Evolutionary conservation across 331 rosid genomes (phyloP).

Genomic region (Saraca asoca): DNA sequence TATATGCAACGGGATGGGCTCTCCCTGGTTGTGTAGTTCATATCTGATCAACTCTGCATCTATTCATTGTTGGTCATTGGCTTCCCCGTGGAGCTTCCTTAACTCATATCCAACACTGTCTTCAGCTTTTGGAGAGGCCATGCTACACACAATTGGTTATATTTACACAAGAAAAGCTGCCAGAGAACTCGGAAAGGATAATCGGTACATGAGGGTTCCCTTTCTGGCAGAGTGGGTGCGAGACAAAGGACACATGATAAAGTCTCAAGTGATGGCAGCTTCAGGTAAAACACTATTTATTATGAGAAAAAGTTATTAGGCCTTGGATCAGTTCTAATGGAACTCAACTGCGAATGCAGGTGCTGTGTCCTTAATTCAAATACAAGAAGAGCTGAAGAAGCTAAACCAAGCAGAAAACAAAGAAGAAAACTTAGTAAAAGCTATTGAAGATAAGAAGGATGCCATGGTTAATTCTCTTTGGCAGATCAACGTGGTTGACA

Average conservation of each 20-base stretch:
- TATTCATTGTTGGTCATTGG: conserved; percentile 1
- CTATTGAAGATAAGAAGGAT: conserved; percentile 79
- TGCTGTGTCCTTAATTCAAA: conserved; percentile 89
- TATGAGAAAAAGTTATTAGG: conserved; percentile 20
- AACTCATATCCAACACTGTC: conserved; percentile 27
- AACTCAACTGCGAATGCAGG: conserved; percentile 50
- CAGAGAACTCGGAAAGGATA: conserved; percentile 82
- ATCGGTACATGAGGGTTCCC: conserved; percentile 77
- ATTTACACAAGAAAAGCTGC: conserved; percentile 84
- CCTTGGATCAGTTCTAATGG: conserved; percentile 19
- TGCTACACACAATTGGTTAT: conserved; percentile 96
- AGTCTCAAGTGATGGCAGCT: conserved; percentile 96
- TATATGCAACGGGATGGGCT: no score
- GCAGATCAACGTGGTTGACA: conserved; percentile 91
- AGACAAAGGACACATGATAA: conserved; percentile 87
- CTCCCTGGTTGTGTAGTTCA: no score
- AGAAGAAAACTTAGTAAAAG: conserved; percentile 68
- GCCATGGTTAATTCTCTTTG: conserved; percentile 87
- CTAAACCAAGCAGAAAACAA: conserved; percentile 61
- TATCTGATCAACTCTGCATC: no score
- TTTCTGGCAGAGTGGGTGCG: conserved; percentile 97
- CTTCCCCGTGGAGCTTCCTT: conserved; percentile 13
- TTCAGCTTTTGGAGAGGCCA: conserved; percentile 96
- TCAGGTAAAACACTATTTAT: conserved; percentile 60
- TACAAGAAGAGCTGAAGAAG: conserved; percentile 86